Evolutionary conservation across 208 protist species (phyloP), one percentile per base, ranked within the genome.

Genomic region (Ichthyophonus hoferi): DNA sequence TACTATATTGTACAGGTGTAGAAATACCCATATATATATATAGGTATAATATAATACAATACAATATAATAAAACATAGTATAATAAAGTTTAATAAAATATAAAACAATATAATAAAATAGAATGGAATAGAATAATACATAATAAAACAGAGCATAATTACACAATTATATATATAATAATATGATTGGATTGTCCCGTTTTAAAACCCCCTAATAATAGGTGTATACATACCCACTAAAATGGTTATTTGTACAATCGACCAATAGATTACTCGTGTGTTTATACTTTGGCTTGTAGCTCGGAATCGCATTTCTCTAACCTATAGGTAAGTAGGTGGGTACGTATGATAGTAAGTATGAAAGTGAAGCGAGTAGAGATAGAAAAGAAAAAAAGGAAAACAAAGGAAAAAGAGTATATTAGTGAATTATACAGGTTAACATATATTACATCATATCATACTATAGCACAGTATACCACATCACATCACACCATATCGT

Each of bases 211-310:
- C n/a, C n/a, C n/a, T n/a, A n/a, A n/a, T n/a, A n/a, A n/a, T n/a
- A n/a, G n/a, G 50, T 85, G 24, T 31, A 12, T 12, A 85, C 81
- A 38, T 58, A 81, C 58, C 43, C 14, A 90, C 24, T 24, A 90
- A 40, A 40, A 90, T 88, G 0, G 58, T 42, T 1, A 87, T 35
- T 40, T 90, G 88, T 39, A 42, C 58, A 38, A 83, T 79, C 24
- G 88, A 90, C 88, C 88, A 90, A 34, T 79, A 90, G 42, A 90
- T 40, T 1, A 90, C 88, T 0, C 88, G 81, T 2, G 3, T 42
- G 35, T 87, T 86, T n/a, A 82, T 90, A 39, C 35, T 41, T 37
- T 90, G 43, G 1, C 88, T 90, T 31, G 58, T 90, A 34, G 35
- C 24, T 24, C 88, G 78, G 81, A 90, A 90, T 17, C 77, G 42